Conservation (phyloP, 2,329 filamentous ascomycete genomes). For the Trichophyton rubrum region DNA sequence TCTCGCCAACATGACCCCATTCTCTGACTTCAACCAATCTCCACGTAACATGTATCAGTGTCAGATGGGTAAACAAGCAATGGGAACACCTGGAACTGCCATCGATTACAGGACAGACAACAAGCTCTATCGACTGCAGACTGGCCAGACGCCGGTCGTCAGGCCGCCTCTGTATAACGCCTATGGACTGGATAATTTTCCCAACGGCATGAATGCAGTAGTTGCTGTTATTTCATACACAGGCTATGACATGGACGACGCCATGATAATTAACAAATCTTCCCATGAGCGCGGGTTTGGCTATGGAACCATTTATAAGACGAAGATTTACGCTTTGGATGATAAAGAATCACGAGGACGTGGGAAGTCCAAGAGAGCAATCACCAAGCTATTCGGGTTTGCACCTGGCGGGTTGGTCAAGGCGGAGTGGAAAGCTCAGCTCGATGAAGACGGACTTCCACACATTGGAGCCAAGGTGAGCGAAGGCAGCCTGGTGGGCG, state of each 20-base stretch:
- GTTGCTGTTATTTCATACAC: conserved; percentile 98
- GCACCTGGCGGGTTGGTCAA: conserved; percentile 64
- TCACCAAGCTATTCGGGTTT: conserved; percentile 82
- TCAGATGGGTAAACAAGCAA: conserved; percentile 99
- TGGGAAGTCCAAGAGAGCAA: conserved; percentile 52
- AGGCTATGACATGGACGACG: conserved; percentile 99
- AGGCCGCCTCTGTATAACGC: conserved; percentile 86
- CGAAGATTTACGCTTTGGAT: conserved; percentile 76
- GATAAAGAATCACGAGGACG: conserved; percentile 58
- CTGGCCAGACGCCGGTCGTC: conserved; percentile 88
- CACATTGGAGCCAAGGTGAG: conserved; percentile 63
- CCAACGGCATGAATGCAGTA: conserved; percentile 87
- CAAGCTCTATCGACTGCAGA: conserved; percentile 90
- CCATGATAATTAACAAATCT: conserved; percentile 98
- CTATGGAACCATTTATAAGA: conserved; percentile 95
- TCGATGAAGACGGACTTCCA: conserved; percentile 82
- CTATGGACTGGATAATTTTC: conserved; percentile 96
- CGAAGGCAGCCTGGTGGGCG: conserved; percentile 74
- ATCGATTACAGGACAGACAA: conserved; percentile 85
- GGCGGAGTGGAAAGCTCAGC: conserved; percentile 54
- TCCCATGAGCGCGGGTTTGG: conserved; percentile 92
- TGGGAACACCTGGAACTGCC: conserved; percentile 88
- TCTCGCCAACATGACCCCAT: conserved; percentile 95
- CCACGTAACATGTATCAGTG: conserved; percentile 99
- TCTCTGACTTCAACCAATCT: conserved; percentile 97